Evolutionary conservation across 164 flowering plant species (phyloP), one percentile per base, ranked within the genome.

Genomic region (Berberis thunbergii): DNA sequence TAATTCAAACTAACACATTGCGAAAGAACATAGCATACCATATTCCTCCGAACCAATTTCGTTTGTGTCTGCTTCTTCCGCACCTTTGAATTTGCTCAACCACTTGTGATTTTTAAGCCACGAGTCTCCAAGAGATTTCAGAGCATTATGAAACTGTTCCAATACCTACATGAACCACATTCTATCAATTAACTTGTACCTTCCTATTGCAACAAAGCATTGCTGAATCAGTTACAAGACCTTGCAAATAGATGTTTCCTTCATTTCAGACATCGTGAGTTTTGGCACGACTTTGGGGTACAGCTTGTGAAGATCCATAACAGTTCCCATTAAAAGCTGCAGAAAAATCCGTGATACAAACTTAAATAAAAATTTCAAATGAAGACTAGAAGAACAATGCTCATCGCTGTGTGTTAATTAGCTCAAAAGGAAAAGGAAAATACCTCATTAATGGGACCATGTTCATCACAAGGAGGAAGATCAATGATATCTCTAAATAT

Each of bases 401-500:
- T 64, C 10, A 42, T 45, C 10, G 3, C 45, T 1, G 41, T 26
- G 39, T 7, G 49, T 44, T 50, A 57, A 6, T 57, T 42, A 56
- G n/a, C 63, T 70, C 41, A 9, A 46, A 61, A 64, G 6, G 58
- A 43, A 41, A 46, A 52, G 53, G 26, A 26, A 26, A 60, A 41
- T 73, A 88, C 96, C 85, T 84, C 82, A 12, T 76, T 64, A 2
- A 79, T 67, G 43, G 85, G 60, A 61, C 65, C 67, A 41, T 81
- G 80, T 10, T 74, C 78, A 55, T 74, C 68, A 48, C 76, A 73
- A 43, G 89, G 86, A 52, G 92, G 80, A 3, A 89, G 72, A 66
- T 87, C 95, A 53, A 86, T 74, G 46, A 84, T 68, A 71, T 87
- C 96, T 60, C 93, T 73, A 49, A 92, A 84, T 58, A 65, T 68